Evolutionary conservation across 1,284 basidiomycete genomes (phyloP).

Genomic region (Coniferiporia weirii): DNA sequence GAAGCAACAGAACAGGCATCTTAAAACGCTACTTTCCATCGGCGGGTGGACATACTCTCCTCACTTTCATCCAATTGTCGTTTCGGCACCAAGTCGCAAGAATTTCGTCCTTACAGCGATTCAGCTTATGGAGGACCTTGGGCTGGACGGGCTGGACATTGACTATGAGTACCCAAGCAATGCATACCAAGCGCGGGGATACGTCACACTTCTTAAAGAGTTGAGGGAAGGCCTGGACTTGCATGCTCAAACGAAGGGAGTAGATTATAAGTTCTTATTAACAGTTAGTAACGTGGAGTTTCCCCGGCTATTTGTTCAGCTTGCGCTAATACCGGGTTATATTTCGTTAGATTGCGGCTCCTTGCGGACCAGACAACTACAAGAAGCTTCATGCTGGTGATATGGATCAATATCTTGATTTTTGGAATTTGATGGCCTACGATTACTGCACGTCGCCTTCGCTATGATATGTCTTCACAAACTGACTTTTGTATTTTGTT

Average conservation of each 20-base stretch:
- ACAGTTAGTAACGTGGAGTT: slow-evolving; percentile 47
- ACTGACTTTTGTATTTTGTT: slow-evolving; percentile 6
- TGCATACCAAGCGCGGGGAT: slow-evolving; percentile 66
- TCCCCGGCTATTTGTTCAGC: slow-evolving; percentile 1
- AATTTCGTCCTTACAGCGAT: slow-evolving; percentile 80
- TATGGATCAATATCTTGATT: slow-evolving; percentile 87
- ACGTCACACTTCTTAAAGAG: slow-evolving; percentile 66
- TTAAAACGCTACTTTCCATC: slow-evolving; percentile 83
- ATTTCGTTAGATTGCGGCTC: slow-evolving; percentile 71
- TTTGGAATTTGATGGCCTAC: slow-evolving; percentile 98
- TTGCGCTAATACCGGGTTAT: not conserved
- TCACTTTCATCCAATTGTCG: slow-evolving; percentile 70
- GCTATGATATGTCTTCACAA: slow-evolving; percentile 17
- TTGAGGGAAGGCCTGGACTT: slow-evolving; percentile 64
- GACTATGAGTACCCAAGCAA: slow-evolving; percentile 85
- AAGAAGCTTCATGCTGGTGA: slow-evolving; percentile 69
- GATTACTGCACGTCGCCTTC: slow-evolving; percentile 56
- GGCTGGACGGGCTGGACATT: slow-evolving; percentile 69
- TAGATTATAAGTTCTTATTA: slow-evolving; percentile 62
- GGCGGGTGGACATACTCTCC: slow-evolving; percentile 91
- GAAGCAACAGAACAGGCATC: slow-evolving; percentile 82
- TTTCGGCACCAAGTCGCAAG: slow-evolving; percentile 53
- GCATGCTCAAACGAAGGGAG: slow-evolving; percentile 55
- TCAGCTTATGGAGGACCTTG: slow-evolving; percentile 76
- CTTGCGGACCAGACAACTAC: slow-evolving; percentile 88